A percentile compares a stretch with the other conserved stretches of the same genome.
Conservation (phyloP, 192 early-diverging fungal species). For the Paraglomus occultum region DNA sequence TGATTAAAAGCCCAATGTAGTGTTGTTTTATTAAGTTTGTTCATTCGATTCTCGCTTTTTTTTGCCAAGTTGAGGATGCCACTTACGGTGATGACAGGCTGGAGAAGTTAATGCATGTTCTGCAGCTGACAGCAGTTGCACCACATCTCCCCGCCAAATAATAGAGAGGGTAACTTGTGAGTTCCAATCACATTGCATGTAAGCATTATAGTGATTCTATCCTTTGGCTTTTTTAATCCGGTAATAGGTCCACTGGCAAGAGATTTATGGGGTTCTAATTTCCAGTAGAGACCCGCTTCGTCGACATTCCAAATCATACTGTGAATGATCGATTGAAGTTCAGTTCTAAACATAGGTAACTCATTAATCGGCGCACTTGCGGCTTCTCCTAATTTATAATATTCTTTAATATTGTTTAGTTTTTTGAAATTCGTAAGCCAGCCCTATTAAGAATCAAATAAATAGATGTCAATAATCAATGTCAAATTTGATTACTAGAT, state of each 20-base stretch:
- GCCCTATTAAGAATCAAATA: no score
- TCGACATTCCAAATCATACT: neutral
- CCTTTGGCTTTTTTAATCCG: neutral
- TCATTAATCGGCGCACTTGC: constrained; percentile 9
- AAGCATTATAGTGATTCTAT: neutral
- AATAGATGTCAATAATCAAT: no score
- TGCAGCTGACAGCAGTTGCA: no score
- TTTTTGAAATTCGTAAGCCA: constrained; percentile 23
- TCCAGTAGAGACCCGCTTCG: neutral
- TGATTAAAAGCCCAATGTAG: no score
- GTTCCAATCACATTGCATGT: neutral
- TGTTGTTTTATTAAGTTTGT: no score
- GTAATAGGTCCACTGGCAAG: neutral
- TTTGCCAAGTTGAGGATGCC: no score
- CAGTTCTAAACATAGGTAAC: neutral
- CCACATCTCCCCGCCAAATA: no score
- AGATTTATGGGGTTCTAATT: neutral
- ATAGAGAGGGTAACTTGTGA: no score
- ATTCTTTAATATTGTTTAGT: neutral
- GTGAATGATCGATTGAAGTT: neutral
- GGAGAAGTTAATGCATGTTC: no score
- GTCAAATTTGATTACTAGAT: no score
- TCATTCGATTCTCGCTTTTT: no score
- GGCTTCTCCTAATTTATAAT: neutral
- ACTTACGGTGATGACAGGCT: no score